Evolutionary conservation across 305 asterid genomes (phyloP), one percentile per base, ranked within the genome.

Genomic region (Fraxinus floribunda): DNA sequence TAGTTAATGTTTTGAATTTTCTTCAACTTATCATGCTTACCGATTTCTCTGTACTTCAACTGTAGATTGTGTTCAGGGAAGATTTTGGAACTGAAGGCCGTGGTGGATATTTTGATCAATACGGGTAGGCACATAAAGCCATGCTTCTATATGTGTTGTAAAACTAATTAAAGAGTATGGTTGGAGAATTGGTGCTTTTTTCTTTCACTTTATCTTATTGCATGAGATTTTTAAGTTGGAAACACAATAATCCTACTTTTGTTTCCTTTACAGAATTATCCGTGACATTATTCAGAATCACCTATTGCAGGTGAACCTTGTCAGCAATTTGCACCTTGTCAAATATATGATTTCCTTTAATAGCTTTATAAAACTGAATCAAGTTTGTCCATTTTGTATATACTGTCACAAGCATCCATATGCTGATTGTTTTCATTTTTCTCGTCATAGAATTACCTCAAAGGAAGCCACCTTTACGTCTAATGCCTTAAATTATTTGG

Each of bases 21-120:
- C 46, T 9, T 46, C 9, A 46, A 73, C 26, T 83, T 73, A 36
- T n/a, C 20, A 75, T 78, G 71, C 38, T 81, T 8, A 15, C 16
- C 3, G 35, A 11, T 71, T 81, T 79, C 73, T 66, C 79, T 22
- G 60, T 72, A 77, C 64, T 78, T 78, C 7, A 82, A 29, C 86
- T 84, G 30, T 92, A 95, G 98, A 95, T 95, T 82, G 98, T 95
- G 86, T 95, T 95, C 82, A 91, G 98, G 88, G 98, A 95, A 87
- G 98, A 95, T 91, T 95, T 95, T 84, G 98, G 98, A 86, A 93
- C 97, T 78, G 98, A 95, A 75, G 98, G 98, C 11, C 98, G 98
- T 20, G 98, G 98, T 85, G 98, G 98, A 88, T 95, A 95, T 86
- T 95, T 95, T 79, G 97, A 95, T 86, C 90, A 95, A 83, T 95